Base-by-base conservation (phyloP, 345 rosid genomes). In the Eucalyptus marginata region DNA sequence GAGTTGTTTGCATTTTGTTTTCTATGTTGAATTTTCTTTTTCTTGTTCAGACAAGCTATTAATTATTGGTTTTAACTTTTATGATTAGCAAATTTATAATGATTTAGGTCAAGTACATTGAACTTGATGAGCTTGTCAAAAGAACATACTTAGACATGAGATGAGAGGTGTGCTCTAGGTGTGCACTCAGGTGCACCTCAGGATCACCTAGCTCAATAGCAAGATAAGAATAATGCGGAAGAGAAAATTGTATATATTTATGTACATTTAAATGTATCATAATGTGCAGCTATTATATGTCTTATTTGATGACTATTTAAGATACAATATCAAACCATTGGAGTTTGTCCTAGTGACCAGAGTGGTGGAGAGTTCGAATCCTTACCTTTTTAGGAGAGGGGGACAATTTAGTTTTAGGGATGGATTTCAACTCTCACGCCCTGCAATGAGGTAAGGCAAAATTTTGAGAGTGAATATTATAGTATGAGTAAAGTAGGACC, bases 391-490 rank as follows among this genome's bases (percentile, higher is more conserved):
- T 1, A 1, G 24, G 18, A 52, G 56, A 52, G 24, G 46, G 46
- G 46, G 24, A 52, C 10, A 52, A 52, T 52, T 7, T 18, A 52
- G 24, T 52, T 52, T 52, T 18, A 52, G 24, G 10, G 20, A 52
- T 52, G 10, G 2, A 24, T 52, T 52, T 52, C 0, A 0, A 52
- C 56, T 52, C 2, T 2, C 56, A 52, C 1, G 0, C 10, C 10
- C 4, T 18, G 0, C 18, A 18, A 52, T 1, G 56, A 52, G 56
- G 4, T 52, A 52, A 52, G 24, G 1, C 56, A 52, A 18, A 18
- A 52, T 52, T 52, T 18, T 18, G 56, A 52, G 18, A 52, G 24
- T 52, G 24, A 52, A 52, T 3, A 52, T 44, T 44, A 44, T 44
- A 18, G 24, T 52, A 52, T 8, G 56, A 52, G 24, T 52, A 18